phyloP scores from a whole-genome alignment of 352 stramenopile species.

The Pythium rishiriense region DNA sequence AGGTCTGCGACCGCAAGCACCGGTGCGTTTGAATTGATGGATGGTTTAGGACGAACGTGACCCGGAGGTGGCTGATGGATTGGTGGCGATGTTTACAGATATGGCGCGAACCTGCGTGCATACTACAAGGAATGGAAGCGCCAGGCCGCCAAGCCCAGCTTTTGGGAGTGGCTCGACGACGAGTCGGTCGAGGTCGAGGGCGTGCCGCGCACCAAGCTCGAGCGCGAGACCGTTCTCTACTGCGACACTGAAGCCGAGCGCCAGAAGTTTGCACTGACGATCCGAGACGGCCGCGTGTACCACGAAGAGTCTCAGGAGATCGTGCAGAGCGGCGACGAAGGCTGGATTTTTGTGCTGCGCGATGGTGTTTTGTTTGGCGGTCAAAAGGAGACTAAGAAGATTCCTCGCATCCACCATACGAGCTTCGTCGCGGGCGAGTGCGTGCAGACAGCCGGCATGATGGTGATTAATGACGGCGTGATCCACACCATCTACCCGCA shows the following conservation, averaged over 20 bases:
- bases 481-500: constrained; percentile 96
- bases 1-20: constrained; percentile 88
- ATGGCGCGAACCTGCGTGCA: constrained; percentile 95
- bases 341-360: constrained; percentile 97
- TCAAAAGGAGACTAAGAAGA: constrained; percentile 93
- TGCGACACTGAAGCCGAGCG: constrained; percentile 90
- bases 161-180: constrained; percentile 90
- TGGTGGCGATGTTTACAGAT: constrained; percentile 51
- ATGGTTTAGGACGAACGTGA: neutral
- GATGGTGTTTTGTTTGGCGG: constrained; percentile 94
- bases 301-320: constrained; percentile 65
- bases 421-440: constrained; percentile 97
- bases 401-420: constrained; percentile 96
- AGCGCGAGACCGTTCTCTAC: constrained; percentile 95
- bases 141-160: constrained; percentile 74
- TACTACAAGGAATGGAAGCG: constrained; percentile 98
- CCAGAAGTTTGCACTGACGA: constrained; percentile 87
- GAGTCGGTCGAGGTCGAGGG: constrained; percentile 84
- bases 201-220: constrained; percentile 91
- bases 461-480: constrained; percentile 91
- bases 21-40: constrained; percentile 39
- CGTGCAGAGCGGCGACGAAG: constrained; percentile 91
- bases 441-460: constrained; percentile 96
- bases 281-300: constrained; percentile 67
- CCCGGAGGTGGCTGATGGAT: constrained; percentile 5